phyloP scores from a whole-genome alignment of 768 basidiomycete species.

The Collybia sordida region DNA sequence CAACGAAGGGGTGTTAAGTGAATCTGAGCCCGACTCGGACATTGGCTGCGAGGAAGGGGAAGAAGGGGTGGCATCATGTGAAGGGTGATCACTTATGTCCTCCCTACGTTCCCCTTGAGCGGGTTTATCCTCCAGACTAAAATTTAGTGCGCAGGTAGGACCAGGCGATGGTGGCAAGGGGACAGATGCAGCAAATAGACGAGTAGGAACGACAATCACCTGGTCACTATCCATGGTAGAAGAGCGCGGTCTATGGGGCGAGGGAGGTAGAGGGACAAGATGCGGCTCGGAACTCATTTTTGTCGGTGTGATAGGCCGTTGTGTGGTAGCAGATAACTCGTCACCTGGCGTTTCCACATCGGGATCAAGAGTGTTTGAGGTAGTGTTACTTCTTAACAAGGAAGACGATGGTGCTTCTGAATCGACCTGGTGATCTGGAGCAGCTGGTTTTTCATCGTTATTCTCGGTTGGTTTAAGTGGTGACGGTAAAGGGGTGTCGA shows the following conservation, averaged over 20 bases:
- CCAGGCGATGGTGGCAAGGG: conserved; percentile 15
- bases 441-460: too few species aligned
- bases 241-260: conserved; percentile 5
- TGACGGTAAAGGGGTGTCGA: conserved; percentile 10
- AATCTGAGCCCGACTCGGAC: conserved; percentile 21
- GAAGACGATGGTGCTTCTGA: neutral
- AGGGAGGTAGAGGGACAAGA: conserved; percentile 15
- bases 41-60: conserved; percentile 3
- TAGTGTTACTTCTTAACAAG: neutral
- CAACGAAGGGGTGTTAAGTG: conserved; percentile 24
- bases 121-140: neutral
- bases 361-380: neutral
- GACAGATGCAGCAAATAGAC: conserved; percentile 7
- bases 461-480: neutral
- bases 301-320: conserved; percentile 6
- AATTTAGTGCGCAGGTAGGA: conserved; percentile 1
- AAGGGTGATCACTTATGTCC: neutral
- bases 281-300: conserved; percentile 7
- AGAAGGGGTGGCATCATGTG: conserved; percentile 3
- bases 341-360: neutral
- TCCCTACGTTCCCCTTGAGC: neutral
- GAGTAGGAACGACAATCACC: neutral
- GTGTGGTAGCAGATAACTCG: neutral
- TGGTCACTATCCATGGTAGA: neutral
- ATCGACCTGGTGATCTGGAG: too few species aligned